Percentiles rank a stretch among this genome's conserved stretches.
Conservation (phyloP, 2,329 filamentous ascomycete species). For the Polytolypa hystricis region DNA sequence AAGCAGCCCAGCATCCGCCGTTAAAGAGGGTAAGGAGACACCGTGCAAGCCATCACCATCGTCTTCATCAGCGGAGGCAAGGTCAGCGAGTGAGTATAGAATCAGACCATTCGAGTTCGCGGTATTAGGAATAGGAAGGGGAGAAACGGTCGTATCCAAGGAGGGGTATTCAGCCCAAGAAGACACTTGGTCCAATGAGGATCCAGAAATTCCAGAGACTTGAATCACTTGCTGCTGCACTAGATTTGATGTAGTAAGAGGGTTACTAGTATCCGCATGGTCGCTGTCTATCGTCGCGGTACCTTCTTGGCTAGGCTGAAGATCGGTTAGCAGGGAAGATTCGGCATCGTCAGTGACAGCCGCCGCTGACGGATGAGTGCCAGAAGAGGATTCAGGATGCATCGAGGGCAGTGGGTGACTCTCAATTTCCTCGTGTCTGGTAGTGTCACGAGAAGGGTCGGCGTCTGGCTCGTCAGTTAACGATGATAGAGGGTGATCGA, state of each 20-base stretch:
- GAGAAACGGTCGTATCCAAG: slow-evolving; percentile 1
- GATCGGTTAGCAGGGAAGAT: neutral
- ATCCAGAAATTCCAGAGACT: neutral
- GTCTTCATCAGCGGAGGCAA: neutral
- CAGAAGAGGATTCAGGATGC: too few relatives aligned
- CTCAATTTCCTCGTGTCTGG: slow-evolving; percentile 2
- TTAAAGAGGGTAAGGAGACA: neutral
- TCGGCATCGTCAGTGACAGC: neutral
- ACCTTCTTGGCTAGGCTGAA: neutral
- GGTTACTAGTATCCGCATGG: neutral
- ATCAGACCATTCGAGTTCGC: neutral
- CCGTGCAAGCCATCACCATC: neutral
- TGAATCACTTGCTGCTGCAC: neutral
- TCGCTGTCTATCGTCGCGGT: neutral
- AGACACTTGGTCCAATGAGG: neutral
- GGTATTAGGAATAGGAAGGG: slow-evolving; percentile 1
- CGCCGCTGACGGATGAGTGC: neutral
- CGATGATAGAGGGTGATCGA: neutral
- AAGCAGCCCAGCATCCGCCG: neutral
- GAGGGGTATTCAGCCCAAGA: neutral
- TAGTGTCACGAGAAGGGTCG: neutral
- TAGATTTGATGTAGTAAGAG: neutral
- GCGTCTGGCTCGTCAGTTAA: neutral
- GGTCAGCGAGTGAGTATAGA: neutral
- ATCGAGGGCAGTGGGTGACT: too few relatives aligned